phyloP scores from a whole-genome alignment of 2,329 filamentous ascomycete species.

The Aspergillus amoenus region DNA sequence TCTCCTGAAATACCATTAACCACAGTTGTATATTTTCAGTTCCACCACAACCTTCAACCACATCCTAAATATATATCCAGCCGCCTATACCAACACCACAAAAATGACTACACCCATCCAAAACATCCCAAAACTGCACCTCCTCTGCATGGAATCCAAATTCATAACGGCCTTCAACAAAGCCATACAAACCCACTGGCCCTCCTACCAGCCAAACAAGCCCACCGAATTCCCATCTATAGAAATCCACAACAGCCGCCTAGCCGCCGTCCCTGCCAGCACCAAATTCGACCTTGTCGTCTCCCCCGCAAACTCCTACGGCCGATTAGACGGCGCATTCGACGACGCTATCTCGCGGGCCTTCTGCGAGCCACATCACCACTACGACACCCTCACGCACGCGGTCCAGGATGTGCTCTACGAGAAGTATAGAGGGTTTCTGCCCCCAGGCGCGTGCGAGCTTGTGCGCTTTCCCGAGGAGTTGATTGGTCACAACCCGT shows the following conservation, averaged over 20 bases:
- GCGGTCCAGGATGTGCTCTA: constrained; percentile 49
- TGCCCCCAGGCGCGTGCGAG: constrained; percentile 53
- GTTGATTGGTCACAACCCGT: constrained; percentile 38
- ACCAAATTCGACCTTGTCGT: constrained; percentile 51
- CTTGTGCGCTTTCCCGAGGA: constrained; percentile 46
- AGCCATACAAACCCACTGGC: constrained; percentile 33
- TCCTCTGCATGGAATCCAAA: constrained; percentile 44
- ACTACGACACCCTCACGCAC: constrained; percentile 50
- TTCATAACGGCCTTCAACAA: constrained; percentile 43
- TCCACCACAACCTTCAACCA: background rate
- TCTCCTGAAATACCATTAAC: too few relatives aligned
- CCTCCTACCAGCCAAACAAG: constrained; percentile 23
- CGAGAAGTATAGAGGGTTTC: constrained; percentile 50
- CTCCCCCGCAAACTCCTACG: constrained; percentile 58
- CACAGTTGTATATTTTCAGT: background rate
- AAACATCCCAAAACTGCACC: constrained; percentile 40
- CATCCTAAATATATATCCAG: background rate
- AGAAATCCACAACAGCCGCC: constrained; percentile 37
- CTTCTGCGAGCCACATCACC: constrained; percentile 43
- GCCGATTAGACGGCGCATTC: constrained; percentile 55
- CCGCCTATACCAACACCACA: background rate
- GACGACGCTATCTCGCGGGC: constrained; percentile 55
- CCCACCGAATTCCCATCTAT: constrained; percentile 27
- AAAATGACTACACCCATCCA: background rate
- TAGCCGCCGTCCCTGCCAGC: constrained; percentile 37